Evolutionary conservation across 495 filamentous ascomycete genomes (phyloP), one percentile per base, ranked within the genome.

Genomic region (Terfezia claveryi): DNA sequence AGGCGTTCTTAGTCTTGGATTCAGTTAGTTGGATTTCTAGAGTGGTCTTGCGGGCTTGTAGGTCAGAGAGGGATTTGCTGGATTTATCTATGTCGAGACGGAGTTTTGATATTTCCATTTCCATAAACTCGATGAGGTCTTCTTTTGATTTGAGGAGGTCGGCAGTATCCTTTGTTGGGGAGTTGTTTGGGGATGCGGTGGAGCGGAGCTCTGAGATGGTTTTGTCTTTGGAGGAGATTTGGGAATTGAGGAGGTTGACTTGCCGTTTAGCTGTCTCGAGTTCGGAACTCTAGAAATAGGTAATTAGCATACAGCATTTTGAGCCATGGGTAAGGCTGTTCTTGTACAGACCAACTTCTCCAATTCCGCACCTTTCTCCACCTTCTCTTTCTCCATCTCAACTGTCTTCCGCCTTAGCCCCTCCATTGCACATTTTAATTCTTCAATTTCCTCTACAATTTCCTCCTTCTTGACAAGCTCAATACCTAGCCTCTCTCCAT

Each of bases 71-170:
- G 36, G 23, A 38, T 46, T 55, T 64, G 10, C 70, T 69, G 37
- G 75, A 64, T 14, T 71, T 69, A 32, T 72, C 69, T 32, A 82
- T 62, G 56, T 82, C 77, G 2, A 75, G 73, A 27, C 77, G 75
- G 17, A 85, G 71, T 53, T 77, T 82, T 7, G 79, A 82, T 41
- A 86, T 78, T 58, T 84, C 81, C 55, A 85, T 70, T 63, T 85
- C 81, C 73, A 86, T 80, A 0, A 74, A 74, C 62, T 83, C 81
- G 27, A 86, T 81, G 52, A 62, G 63, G 12, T 65, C 62, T 16
- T 65, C 62, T 23, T 65, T 65, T 9, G 59, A 57, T 1, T 54
- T 53, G 23, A 65, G 57, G 8, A 55, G 59, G 27, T 65, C 62
- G 4, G 51, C 51, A 8, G 41, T 14, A 20, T 46, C 41, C 36